phyloP scores from a whole-genome alignment of 768 basidiomycete species.

The Mycena chlorophos region DNA sequence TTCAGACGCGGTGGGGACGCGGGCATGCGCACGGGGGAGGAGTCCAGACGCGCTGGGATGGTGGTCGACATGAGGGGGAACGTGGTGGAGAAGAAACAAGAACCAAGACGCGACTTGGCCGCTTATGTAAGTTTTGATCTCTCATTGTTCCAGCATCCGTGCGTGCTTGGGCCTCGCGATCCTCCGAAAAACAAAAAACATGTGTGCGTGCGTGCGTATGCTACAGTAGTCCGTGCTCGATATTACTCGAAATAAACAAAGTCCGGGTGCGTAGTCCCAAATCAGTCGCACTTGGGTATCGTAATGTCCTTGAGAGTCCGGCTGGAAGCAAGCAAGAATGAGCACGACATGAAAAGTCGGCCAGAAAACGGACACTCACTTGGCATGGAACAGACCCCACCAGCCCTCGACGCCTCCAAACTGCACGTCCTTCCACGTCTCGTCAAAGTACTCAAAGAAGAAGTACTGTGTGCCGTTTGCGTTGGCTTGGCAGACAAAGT shows the following conservation, averaged over 20 bases:
- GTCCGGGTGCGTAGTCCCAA: background rate
- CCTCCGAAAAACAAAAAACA: background rate
- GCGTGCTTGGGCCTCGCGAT: background rate
- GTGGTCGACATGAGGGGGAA: background rate
- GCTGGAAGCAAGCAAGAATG: constrained; percentile 38
- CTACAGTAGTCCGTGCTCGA: background rate
- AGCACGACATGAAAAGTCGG: constrained; percentile 19
- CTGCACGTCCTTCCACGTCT: constrained; percentile 72
- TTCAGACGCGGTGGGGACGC: constrained; percentile 46
- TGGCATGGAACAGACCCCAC: constrained; percentile 67
- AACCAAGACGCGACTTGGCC: background rate
- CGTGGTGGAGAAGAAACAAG: background rate
- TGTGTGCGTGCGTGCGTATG: background rate
- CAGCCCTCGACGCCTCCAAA: constrained; percentile 58
- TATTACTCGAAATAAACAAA: background rate
- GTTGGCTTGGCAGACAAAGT: constrained; percentile 87
- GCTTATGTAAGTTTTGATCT: background rate
- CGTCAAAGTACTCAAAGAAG: constrained; percentile 81
- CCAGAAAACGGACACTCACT: constrained; percentile 39
- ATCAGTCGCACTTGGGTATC: constrained; percentile 55
- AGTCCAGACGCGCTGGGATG: constrained; percentile 25
- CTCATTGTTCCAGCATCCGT: constrained; percentile 1
- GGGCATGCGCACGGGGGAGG: constrained; percentile 35
- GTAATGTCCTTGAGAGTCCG: constrained; percentile 71
- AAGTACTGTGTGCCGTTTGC: constrained; percentile 79